phyloP scores from a whole-genome alignment of 352 stramenopile genomes.

The Pythium grandisporangium region DNA sequence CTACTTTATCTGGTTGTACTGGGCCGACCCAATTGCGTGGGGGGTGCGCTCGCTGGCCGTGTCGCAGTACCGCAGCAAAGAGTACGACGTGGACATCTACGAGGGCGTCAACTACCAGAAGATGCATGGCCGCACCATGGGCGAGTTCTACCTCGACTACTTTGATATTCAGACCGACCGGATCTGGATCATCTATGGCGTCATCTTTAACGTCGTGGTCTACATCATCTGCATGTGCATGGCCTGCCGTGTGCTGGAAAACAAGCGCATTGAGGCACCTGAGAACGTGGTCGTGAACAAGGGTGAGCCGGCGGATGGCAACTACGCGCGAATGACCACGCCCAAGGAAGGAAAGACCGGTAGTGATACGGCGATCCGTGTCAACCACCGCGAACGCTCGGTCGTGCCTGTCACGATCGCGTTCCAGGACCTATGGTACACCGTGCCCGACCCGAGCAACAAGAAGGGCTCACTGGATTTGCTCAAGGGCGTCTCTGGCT shows the following conservation, averaged over 20 bases:
- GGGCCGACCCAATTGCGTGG: slow-evolving; percentile 28
- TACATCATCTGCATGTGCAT: slow-evolving; percentile 19
- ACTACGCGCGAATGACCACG: slow-evolving; percentile 5
- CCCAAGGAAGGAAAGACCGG: background rate
- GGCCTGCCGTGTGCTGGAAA: slow-evolving; percentile 13
- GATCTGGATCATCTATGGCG: slow-evolving; percentile 14
- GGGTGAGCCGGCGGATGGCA: background rate
- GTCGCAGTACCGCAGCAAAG: slow-evolving; percentile 8
- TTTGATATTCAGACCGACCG: slow-evolving; percentile 14
- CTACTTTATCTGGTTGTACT: slow-evolving; percentile 23
- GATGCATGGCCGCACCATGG: slow-evolving; percentile 7
- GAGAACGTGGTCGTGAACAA: slow-evolving; percentile 6
- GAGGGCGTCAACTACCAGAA: slow-evolving; percentile 14
- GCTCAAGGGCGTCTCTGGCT: slow-evolving; percentile 26
- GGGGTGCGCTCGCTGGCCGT: slow-evolving; percentile 14
- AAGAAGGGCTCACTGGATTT: slow-evolving; percentile 16
- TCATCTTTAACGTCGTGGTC: slow-evolving; percentile 13
- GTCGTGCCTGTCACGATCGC: slow-evolving; percentile 19
- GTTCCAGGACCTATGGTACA: slow-evolving; percentile 29
- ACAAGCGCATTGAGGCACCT: slow-evolving; percentile 13
- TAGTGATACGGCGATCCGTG: slow-evolving; percentile 1
- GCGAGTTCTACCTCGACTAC: slow-evolving; percentile 14
- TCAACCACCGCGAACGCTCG: slow-evolving; percentile 1
- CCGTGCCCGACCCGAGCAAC: slow-evolving; percentile 5
- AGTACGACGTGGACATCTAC: slow-evolving; percentile 11